Evolutionary conservation across 345 rosid species (phyloP).

Genomic region (Populus tremula): DNA sequence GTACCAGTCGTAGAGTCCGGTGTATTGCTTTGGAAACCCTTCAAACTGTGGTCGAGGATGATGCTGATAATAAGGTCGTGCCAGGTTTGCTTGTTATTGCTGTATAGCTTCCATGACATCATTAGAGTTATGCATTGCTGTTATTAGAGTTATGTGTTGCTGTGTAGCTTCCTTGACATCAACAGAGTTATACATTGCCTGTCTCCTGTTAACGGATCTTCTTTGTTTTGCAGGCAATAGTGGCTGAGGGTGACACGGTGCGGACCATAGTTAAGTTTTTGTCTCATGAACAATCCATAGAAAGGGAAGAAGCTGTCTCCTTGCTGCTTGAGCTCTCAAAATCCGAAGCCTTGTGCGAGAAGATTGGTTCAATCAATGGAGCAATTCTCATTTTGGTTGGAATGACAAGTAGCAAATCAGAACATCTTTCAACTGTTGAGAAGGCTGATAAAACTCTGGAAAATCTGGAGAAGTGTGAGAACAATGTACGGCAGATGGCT

Average conservation of each 20-base stretch:
- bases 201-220: constrained; percentile 20
- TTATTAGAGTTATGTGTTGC: background rate
- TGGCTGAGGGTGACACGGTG: constrained; percentile 87
- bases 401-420: constrained; percentile 87
- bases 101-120: constrained; percentile 6
- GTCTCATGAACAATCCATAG: constrained; percentile 69
- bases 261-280: constrained; percentile 85
- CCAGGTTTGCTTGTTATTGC: constrained; percentile 14
- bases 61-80: constrained; percentile 77
- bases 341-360: constrained; percentile 74
- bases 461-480: constrained; percentile 72
- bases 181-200: constrained; percentile 1
- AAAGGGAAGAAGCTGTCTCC: constrained; percentile 82
- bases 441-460: constrained; percentile 72
- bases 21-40: constrained; percentile 76
- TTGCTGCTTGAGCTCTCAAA: constrained; percentile 85
- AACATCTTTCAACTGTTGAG: constrained; percentile 73
- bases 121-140: background rate
- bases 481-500: constrained; percentile 93
- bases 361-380: constrained; percentile 86
- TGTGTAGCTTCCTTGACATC: constrained; percentile 4
- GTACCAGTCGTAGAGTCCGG: constrained; percentile 70
- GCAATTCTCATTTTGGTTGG: constrained; percentile 90
- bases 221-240: constrained; percentile 56
- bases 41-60: constrained; percentile 67